Evolutionary conservation across 352 stramenopile species (phyloP).

Genomic region (Pseudoperonospora humuli): DNA sequence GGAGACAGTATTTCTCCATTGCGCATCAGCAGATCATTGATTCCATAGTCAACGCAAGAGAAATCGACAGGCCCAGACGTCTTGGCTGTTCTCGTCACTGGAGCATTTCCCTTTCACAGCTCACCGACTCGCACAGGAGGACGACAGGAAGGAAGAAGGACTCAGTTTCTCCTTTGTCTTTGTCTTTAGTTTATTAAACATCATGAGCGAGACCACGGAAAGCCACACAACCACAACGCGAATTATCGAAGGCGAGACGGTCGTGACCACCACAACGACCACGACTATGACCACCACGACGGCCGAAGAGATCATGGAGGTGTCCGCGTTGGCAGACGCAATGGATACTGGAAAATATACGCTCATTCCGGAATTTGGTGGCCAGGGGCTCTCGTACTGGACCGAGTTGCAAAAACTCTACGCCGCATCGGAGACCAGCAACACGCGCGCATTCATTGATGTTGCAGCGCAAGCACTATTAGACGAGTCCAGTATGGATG

Average conservation of each 20-base stretch:
- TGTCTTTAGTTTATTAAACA: conserved; percentile 8
- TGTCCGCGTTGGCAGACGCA: conserved; percentile 19
- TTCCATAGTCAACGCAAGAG: conserved; percentile 4
- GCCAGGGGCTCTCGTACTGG: conserved; percentile 64
- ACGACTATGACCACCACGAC: conserved; percentile 15
- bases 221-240: conserved; percentile 23
- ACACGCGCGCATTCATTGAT: conserved; percentile 37
- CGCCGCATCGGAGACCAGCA: conserved; percentile 21
- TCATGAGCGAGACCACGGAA: conserved; percentile 24
- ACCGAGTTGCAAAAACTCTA: conserved; percentile 49
- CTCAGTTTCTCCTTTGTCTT: too few species aligned
- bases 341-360: conserved; percentile 16
- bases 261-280: conserved; percentile 15
- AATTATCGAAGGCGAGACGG: conserved; percentile 18
- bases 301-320: not conserved
- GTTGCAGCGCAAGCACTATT: conserved; percentile 34
- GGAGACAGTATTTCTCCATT: conserved; percentile 5
- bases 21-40: conserved; percentile 29
- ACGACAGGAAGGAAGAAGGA: conserved; percentile 6
- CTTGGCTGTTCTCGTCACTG: conserved; percentile 6
- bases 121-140: conserved; percentile 10
- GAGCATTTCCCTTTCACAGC: conserved; percentile 27
- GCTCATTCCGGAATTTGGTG: conserved; percentile 57
- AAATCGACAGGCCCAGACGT: conserved; percentile 23
- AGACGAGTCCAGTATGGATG: conserved; percentile 36